Base-by-base conservation (phyloP, 805 yeast species). In the Cyberlindnera subsufficiens region DNA sequence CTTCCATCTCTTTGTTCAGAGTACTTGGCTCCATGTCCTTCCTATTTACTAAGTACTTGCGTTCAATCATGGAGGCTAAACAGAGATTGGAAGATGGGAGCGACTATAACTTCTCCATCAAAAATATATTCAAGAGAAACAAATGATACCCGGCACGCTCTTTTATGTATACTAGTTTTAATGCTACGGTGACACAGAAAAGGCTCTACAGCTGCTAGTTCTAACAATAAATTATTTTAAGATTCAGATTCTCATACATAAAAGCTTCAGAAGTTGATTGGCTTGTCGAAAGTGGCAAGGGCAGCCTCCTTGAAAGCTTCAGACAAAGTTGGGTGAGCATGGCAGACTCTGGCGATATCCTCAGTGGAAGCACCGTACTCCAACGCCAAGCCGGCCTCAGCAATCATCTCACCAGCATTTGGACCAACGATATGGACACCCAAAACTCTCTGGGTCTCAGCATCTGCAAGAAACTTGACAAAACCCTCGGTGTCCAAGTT, bases 251-350 rank as follows among this genome's bases (percentile, higher is more conserved):
- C 22, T 11, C 25, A 17, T 10, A 22, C 27, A 22, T 22, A 22
- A 22, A 22, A 22, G 20, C 10, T 38, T 52, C 78, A 86, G 55
- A 80, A 83, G 79, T 91, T 90, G 68, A 91, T 78, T 63, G 98
- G 87, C 74, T 90, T 88, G 63, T 77, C 91, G 65, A 80, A 89
- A 41, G 96, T 85, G 50, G 95, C 85, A 75, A 88, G 74, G 56
- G 95, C 95, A 56, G 96, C 98, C 75, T 93, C 99, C 74, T 91
- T 91, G 78, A 91, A 86, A 17, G 98, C 98, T 76, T 93, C 99
- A 22, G 96, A 76, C 55, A 93, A 75, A 31, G 99, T 93, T 66
- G 99, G 99, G 71, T 93, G 99, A 45, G 99, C 98, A 62, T 93
- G 99, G 68, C 97, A 91, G 34, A 88, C 86, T 74, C 99, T 86